Evolutionary conservation across 495 filamentous ascomycete genomes (phyloP), one percentile per base, ranked within the genome.

Genomic region (Aspergillus ostianus): DNA sequence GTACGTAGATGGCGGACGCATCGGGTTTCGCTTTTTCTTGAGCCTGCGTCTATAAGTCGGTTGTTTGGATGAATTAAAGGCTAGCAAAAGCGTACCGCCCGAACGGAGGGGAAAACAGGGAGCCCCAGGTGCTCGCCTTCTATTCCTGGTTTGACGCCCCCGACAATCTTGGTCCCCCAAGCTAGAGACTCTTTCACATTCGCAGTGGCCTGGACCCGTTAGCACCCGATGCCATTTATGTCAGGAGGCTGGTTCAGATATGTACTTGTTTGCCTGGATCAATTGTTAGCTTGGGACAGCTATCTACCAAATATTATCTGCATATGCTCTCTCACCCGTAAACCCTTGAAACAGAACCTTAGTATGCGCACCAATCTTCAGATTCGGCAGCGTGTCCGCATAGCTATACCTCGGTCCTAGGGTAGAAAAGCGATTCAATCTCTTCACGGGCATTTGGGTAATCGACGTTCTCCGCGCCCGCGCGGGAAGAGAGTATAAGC

Each of bases 281-380:
- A 45, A 19, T 23, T 53, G 57, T 69, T 47, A 75, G 64, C 32
- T 12, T 8, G 10, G 30, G 30, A 54, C 9, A 45, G 3, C 2
- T 49, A 3, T 45, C 21, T 53, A 47, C 1, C 36, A 41, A 15
- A 15, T 12, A 15, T 15, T 41, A 41, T 41, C 13, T 41, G 19
- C 21, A 52, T 26, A 26, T 15, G 56, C 50, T 57, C 57, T 47
- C 56, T 49, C 64, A 80, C 92, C 92, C 26, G 92, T 96, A 71
- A 95, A 96, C 0, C 92, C 92, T 73, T 96, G 92, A 66, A 90
- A 97, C 50, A 96, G 84, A 44, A 97, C 90, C 13, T 84, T 78
- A 0, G 92, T 97, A 70, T 92, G 83, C 8, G 80, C 79, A 4
- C 88, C 88, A 56, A 97, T 91, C 56, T 86, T 91, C 45, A 96